Conservation (phyloP, 176 grass and related monocot genomes). For the Tillandsia fasciculata region DNA sequence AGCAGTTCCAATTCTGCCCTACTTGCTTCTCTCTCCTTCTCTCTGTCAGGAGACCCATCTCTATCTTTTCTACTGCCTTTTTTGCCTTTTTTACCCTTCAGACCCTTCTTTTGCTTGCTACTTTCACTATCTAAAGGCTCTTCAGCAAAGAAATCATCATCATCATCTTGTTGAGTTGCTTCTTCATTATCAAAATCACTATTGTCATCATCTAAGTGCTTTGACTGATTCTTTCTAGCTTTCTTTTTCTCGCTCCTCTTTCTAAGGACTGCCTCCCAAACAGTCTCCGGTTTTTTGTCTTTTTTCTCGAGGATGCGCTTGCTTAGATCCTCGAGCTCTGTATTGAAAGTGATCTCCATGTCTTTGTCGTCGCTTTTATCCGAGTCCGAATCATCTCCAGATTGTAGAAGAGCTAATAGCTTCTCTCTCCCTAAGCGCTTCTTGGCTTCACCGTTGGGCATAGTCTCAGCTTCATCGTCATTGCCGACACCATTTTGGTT, state of each 20-base stretch:
- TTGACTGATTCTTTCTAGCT: constrained; percentile 34
- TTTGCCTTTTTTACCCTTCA: constrained; percentile 16
- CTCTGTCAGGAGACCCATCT: constrained; percentile 20
- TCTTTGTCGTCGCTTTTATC: constrained; percentile 44
- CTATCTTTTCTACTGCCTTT: constrained; percentile 36
- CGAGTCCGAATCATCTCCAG: constrained; percentile 46
- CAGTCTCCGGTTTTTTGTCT: constrained; percentile 47
- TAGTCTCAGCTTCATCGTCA: not conserved
- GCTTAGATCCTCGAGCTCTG: constrained; percentile 66
- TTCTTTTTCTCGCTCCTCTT: constrained; percentile 78
- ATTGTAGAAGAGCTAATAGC: constrained; percentile 37
- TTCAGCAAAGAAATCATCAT: constrained; percentile 50
- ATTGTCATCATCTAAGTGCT: constrained; percentile 30
- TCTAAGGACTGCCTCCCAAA: constrained; percentile 76
- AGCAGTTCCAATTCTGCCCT: constrained; percentile 77
- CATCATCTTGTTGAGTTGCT: constrained; percentile 31
- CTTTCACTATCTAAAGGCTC: constrained; percentile 48
- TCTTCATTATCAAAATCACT: constrained; percentile 36
- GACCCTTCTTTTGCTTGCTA: constrained; percentile 33
- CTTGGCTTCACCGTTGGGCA: constrained; percentile 25
- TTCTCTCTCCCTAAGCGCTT: constrained; percentile 50
- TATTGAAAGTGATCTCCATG: constrained; percentile 87
- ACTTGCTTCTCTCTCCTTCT: constrained; percentile 56
- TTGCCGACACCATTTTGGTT: constrained; percentile 14
- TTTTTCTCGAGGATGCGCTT: constrained; percentile 65